Evolutionary conservation across 495 filamentous ascomycete species (phyloP).

Genomic region (Neurospora tetrasperma): DNA sequence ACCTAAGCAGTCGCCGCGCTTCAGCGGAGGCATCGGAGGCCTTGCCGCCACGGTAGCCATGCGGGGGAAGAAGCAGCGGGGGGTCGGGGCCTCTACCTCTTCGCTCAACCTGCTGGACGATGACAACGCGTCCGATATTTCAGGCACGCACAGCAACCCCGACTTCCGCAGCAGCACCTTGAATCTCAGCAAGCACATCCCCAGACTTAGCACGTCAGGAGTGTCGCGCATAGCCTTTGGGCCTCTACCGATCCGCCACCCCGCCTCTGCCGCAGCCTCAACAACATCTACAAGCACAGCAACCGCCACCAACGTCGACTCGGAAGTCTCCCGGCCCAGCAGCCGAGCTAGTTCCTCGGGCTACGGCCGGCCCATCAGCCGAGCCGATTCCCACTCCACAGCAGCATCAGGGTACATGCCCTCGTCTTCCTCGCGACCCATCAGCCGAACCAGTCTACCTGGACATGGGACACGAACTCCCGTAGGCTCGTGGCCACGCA

Average conservation of each 20-base stretch:
- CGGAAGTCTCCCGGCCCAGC: slow-evolving; percentile 44
- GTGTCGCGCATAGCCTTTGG: slow-evolving; percentile 45
- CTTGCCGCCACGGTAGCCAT: slow-evolving; percentile 71
- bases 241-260: slow-evolving; percentile 38
- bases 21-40: slow-evolving; percentile 41
- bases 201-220: slow-evolving; percentile 40
- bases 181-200: slow-evolving; percentile 36
- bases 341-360: slow-evolving; percentile 49
- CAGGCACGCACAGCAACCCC: slow-evolving; percentile 15
- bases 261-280: slow-evolving; percentile 7
- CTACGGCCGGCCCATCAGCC: slow-evolving; percentile 39
- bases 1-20: slow-evolving; percentile 67
- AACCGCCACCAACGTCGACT: slow-evolving; percentile 17
- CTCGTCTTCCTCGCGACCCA: slow-evolving; percentile 47
- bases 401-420: slow-evolving; percentile 26
- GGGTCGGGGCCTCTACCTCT: slow-evolving; percentile 54
- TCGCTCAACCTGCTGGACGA: slow-evolving; percentile 36
- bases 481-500: slow-evolving; percentile 48
- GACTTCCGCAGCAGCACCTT: slow-evolving; percentile 28
- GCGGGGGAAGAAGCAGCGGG: slow-evolving; percentile 57
- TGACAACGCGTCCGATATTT: slow-evolving; percentile 28
- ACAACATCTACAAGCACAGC: not conserved
- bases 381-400: slow-evolving; percentile 29
- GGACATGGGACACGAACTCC: slow-evolving; percentile 57
- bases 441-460: slow-evolving; percentile 46